Conservation (phyloP, 495 filamentous ascomycete genomes). For the Aspergillus affinis region DNA sequence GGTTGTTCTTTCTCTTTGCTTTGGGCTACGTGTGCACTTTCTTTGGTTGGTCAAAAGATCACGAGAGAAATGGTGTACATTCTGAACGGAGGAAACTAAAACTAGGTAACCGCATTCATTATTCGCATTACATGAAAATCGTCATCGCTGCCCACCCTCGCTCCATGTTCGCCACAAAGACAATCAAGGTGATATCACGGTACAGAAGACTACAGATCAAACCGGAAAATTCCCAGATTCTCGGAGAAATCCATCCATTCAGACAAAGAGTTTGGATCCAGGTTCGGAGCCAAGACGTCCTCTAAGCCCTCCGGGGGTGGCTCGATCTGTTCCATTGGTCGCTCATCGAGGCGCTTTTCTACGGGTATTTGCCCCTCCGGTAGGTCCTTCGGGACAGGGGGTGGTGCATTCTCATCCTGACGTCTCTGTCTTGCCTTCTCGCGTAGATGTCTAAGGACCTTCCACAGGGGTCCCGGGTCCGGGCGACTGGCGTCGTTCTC, state of each 20-base stretch:
- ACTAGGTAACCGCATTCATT: background rate
- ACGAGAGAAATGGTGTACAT: background rate
- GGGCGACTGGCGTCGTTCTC: constrained; percentile 13
- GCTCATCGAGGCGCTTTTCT: background rate
- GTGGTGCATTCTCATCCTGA: background rate
- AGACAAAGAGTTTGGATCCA: background rate
- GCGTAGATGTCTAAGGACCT: constrained; percentile 23
- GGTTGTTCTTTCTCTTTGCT: too few species aligned
- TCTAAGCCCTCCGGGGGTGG: background rate
- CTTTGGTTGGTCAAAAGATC: background rate
- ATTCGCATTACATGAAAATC: background rate
- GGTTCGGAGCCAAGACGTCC: background rate
- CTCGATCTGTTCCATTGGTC: background rate
- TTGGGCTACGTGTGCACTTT: too few species aligned
- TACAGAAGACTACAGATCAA: background rate
- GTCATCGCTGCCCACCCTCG: background rate
- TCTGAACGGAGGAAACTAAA: background rate
- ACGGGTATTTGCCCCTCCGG: background rate
- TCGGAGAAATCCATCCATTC: background rate
- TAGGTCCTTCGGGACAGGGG: background rate
- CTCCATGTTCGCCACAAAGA: background rate
- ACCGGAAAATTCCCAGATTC: background rate
- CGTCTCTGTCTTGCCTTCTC: constrained; percentile 21
- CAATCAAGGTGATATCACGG: background rate
- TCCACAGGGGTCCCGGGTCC: constrained; percentile 21